A percentile compares a stretch with the other conserved stretches of the same genome.
Evolutionary conservation across 257 asterid genomes (phyloP).

Genomic region (Rauvolfia tetraphylla): DNA sequence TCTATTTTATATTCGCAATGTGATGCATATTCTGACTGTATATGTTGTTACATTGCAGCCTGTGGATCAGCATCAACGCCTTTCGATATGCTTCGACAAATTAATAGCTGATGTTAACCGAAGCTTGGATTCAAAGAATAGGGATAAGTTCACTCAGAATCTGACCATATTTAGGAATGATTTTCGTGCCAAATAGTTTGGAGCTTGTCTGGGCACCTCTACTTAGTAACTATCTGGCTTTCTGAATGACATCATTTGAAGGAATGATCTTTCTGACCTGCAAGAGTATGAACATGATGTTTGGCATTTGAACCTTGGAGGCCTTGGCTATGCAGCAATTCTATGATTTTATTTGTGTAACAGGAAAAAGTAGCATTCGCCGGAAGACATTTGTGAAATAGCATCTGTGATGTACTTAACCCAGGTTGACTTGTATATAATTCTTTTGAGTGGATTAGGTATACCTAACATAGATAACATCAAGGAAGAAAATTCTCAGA

Average conservation of each 20-base stretch:
- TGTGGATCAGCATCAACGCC: constrained; percentile 80
- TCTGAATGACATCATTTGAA: not conserved
- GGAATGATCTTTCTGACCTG: not conserved
- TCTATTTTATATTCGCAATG: not conserved
- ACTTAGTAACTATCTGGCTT: not conserved
- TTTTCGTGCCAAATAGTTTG: constrained; percentile 67
- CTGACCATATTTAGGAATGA: constrained; percentile 72
- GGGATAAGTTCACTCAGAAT: constrained; percentile 95
- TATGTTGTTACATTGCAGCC: constrained; percentile 48
- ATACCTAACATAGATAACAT: not conserved
- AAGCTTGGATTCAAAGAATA: constrained; percentile 87
- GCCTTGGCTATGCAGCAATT: not conserved
- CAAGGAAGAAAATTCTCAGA: not conserved
- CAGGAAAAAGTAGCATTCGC: not conserved
- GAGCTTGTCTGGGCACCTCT: not conserved
- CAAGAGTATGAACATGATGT: too few relatives aligned
- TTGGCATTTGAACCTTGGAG: not conserved
- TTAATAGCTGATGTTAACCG: constrained; percentile 74
- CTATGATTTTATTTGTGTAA: not conserved
- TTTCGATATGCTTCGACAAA: constrained; percentile 75
- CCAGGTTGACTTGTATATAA: constrained; percentile 12
- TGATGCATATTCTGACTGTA: not conserved
- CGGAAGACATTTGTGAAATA: not conserved
- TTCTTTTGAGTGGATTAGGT: not conserved
- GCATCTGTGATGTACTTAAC: not conserved